phyloP scores from a whole-genome alignment of 2,329 filamentous ascomycete species.

The Cladosporium sp. region DNA sequence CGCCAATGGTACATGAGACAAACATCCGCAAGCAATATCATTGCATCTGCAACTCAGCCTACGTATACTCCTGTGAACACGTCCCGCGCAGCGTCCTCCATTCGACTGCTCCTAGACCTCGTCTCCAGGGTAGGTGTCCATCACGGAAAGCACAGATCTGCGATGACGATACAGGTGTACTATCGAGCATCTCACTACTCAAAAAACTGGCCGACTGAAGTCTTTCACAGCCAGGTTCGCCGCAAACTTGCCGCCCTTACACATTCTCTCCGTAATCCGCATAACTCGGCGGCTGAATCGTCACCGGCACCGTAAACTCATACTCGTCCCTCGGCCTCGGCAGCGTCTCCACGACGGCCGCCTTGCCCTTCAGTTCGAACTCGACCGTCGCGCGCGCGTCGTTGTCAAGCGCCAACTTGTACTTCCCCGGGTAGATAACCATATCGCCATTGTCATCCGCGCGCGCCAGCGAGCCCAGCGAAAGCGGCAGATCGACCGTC shows the following conservation, averaged over 20 bases:
- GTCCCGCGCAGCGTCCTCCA: no score
- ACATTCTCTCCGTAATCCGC: neutral
- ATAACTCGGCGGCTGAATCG: conserved; percentile 3
- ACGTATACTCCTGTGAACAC: no score
- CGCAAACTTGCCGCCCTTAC: neutral
- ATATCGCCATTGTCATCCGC: conserved; percentile 33
- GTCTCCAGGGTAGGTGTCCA: no score
- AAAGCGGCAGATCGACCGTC: conserved; percentile 30
- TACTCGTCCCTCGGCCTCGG: conserved; percentile 5
- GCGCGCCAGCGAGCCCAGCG: conserved; percentile 34
- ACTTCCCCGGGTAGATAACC: conserved; percentile 38
- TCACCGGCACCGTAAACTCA: conserved; percentile 9
- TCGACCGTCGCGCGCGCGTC: conserved; percentile 29
- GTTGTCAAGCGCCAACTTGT: conserved; percentile 36
- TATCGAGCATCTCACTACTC: no score
- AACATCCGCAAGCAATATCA: no score
- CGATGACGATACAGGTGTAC: no score
- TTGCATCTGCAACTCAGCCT: no score
- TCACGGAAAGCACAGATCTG: no score
- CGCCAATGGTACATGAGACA: no score
- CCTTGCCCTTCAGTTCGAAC: conserved; percentile 15
- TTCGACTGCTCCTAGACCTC: no score
- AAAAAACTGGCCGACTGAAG: no score
- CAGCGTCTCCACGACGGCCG: conserved; percentile 6
- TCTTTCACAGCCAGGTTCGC: no score